Base-by-base conservation (phyloP, 495 filamentous ascomycete species). In the Halenospora varia region DNA sequence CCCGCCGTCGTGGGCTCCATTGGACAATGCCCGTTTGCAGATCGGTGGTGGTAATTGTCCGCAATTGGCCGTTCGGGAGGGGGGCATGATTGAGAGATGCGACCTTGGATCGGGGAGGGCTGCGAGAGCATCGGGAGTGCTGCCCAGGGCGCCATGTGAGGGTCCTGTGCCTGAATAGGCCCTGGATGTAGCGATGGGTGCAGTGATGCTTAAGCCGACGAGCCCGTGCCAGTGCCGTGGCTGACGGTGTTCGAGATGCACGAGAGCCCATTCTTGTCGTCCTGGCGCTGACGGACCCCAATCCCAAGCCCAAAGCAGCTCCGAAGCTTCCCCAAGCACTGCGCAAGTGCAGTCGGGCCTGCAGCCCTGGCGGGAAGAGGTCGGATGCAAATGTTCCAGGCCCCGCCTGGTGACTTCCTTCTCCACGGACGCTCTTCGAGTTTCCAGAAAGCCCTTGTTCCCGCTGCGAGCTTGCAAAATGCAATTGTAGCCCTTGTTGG, bases 11-110 rank as follows among this genome's bases (percentile, higher is more conserved):
- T 25, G 19, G 10, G 45, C 26, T n/a, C 41, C 23, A 60, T 56
- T 61, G 58, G 62, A 53, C 59, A 62, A 57, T 61, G 10, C 40
- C 50, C 62, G 62, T 65, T 65, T 65, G 62, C 22, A 55, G 51
- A 58, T 55, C 55, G 24, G 29, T 29, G 17, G 10, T 35, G 45
- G 24, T 19, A 24, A 35, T 15, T 23, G 10, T 24, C 25, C n/a
- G 45, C 49, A 11, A 60, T 54, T 56, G 52, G 49, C 25, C 26
- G 13, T 9, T 50, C 58, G 52, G 47, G 47, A 51, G n/a, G 13
- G 29, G 24, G 56, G 59, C 59, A 62, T 62, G 29, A 57, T 44
- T 46, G 18, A 9, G 18, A 45, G 3, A n/a, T 20, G 3, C 42
- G 42, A 47, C 22, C 19, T 10, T 23, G 49, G 22, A 15, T 13